Conservation (phyloP, 257 asterid genomes). For the Henckelia pumila region DNA sequence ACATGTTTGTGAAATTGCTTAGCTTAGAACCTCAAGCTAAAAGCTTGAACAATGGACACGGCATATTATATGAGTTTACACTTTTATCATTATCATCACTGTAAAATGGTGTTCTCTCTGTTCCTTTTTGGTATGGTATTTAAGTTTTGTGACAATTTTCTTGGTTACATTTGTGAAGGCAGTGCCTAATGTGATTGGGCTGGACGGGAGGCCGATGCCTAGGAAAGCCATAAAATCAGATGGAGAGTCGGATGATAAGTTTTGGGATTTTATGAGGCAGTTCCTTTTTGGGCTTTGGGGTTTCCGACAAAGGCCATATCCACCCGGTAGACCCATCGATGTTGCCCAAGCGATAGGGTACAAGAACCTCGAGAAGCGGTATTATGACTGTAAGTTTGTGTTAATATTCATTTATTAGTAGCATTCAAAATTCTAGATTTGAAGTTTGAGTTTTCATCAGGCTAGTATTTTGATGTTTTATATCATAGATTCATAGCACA, state of each 20-base stretch:
- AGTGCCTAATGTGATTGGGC: conserved; percentile 82
- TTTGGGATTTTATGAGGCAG: conserved; percentile 94
- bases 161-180: conserved; percentile 54
- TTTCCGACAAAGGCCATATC: conserved; percentile 90
- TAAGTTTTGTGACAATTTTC: conserved; percentile 14
- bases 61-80: neutral
- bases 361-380: conserved; percentile 77
- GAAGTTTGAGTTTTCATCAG: neutral
- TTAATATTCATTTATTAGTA: neutral
- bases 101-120: neutral
- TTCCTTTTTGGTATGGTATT: conserved; percentile 9
- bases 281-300: conserved; percentile 99
- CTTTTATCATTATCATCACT: neutral
- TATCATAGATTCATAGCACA: too few species aligned
- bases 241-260: conserved; percentile 75
- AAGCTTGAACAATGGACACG: neutral
- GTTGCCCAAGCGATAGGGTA: conserved; percentile 95
- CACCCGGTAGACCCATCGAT: conserved; percentile 89
- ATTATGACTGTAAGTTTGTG: conserved; percentile 74
- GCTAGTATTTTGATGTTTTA: neutral
- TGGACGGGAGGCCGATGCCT: conserved; percentile 98
- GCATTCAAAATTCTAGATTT: neutral
- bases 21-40: neutral
- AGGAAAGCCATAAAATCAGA: conserved; percentile 72
- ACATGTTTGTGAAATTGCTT: neutral